Evolutionary conservation across 1,284 basidiomycete species (phyloP), one percentile per base, ranked within the genome.

Genomic region (Microbotryum scabiosae): DNA sequence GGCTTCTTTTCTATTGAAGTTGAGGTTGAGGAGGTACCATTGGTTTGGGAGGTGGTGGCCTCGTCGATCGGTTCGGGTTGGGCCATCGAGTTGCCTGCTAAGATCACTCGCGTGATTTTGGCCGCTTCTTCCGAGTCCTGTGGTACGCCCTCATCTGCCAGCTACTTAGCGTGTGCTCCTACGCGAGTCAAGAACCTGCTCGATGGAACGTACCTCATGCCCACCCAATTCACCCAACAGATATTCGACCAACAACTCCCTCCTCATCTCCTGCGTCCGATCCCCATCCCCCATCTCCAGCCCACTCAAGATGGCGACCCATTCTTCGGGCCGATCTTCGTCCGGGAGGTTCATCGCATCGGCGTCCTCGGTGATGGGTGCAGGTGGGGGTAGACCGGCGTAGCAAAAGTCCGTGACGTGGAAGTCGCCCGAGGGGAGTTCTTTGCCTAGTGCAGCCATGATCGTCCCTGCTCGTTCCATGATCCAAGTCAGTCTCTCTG

Each of bases 331-430:
- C n/a, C 72, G 67, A 46, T 71, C 26, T 51, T 41, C 36, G 16
- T 41, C 36, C 36, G 16, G 16, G 36, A 41, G 2, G 36, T 41
- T 41, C 36, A 41, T 72, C 36, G 2, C 59, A 30, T 14, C 51
- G 26, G 62, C 73, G 56, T 67, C 73, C 57, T 70, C 68, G 52
- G 66, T 55, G 1, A 71, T 48, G 60, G 61, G 52, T 12, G 71
- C 73, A 66, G 86, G 83, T 1, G 84, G 84, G 9, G 91, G 85
- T 76, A 92, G 78, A 0, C 86, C 92, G 3, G 92, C 82, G 71
- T 83, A 89, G 75, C 90, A 90, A 5, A 89, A 75, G 74, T 97
- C 94, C n/a, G 88, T 81, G 5, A 96, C 92, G 72, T 97, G 88
- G 70, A 98, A 97, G 66, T 97, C 91, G 8, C 96, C 94, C 25